Evolutionary conservation across 2,329 filamentous ascomycete species (phyloP).

Genomic region (Ascochyta clinopodiicola): DNA sequence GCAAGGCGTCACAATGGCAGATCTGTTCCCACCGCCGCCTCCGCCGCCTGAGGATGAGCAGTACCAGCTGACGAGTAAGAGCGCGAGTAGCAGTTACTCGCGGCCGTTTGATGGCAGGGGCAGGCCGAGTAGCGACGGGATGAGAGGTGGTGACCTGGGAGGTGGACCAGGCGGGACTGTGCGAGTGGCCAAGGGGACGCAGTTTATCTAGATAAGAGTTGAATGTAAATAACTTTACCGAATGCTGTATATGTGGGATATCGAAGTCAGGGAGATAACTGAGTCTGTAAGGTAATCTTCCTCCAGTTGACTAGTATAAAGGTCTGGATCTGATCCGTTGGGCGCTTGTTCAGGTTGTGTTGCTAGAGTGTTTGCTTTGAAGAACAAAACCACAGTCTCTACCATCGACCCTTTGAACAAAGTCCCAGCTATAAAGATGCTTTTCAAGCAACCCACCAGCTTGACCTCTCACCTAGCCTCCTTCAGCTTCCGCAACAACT

Average conservation of each 20-base stretch:
- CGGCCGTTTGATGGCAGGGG: slow-evolving; percentile 10
- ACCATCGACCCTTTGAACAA: too few relatives aligned
- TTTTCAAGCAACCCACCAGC: too few relatives aligned
- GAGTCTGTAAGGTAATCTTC: too few relatives aligned
- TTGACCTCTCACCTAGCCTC: neutral
- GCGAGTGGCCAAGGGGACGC: neutral
- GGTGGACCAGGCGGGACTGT: neutral
- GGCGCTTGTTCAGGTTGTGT: too few relatives aligned
- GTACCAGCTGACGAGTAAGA: slow-evolving; percentile 6
- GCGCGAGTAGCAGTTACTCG: slow-evolving; percentile 9
- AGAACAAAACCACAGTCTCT: too few relatives aligned
- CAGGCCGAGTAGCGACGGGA: neutral
- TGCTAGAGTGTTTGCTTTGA: too few relatives aligned
- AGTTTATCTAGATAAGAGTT: neutral
- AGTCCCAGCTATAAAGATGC: too few relatives aligned
- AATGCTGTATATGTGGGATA: too few relatives aligned
- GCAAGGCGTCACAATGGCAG: slow-evolving; percentile 16
- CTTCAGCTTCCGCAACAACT: slow-evolving; percentile 30
- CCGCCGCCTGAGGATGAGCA: slow-evolving; percentile 4
- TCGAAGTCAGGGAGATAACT: too few relatives aligned
- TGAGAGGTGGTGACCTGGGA: neutral
- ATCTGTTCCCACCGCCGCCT: slow-evolving; percentile 22
- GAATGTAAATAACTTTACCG: neutral
- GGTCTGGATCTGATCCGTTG: too few relatives aligned
- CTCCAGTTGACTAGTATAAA: too few relatives aligned